Conservation (phyloP, 1,284 basidiomycete genomes). For the Pisolithus thermaeus region DNA sequence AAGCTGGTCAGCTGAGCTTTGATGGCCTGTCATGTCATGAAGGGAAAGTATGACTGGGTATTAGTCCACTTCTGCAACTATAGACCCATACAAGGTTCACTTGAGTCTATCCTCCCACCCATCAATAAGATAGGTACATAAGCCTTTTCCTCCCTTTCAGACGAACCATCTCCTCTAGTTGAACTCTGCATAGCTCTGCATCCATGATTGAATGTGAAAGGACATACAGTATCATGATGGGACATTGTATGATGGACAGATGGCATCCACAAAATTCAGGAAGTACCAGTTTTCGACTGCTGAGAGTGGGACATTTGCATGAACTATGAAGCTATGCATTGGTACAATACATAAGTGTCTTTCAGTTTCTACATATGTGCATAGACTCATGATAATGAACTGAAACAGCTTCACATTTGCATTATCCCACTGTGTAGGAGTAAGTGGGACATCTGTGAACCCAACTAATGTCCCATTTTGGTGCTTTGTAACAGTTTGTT, state of each 20-base stretch:
- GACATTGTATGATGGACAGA: constrained; percentile 3
- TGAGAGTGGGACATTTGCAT: constrained; percentile 2
- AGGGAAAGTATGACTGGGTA: constrained; percentile 4
- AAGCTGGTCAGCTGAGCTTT: constrained; percentile 4
- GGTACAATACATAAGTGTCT: neutral
- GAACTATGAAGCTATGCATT: neutral
- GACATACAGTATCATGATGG: constrained; percentile 1
- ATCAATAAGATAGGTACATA: constrained; percentile 5
- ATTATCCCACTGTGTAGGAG: neutral
- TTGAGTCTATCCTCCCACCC: constrained; percentile 11
- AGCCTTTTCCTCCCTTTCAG: constrained; percentile 13
- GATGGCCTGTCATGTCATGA: neutral
- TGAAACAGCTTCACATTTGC: constrained; percentile 20
- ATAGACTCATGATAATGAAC: neutral
- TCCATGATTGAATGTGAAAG: constrained; percentile 1
- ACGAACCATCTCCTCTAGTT: constrained; percentile 11
- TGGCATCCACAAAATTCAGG: neutral
- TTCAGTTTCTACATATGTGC: constrained; percentile 6
- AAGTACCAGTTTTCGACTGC: constrained; percentile 5
- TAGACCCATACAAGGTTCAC: constrained; percentile 7
- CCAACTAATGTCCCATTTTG: neutral
- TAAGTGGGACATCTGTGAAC: neutral
- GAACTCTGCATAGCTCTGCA: neutral
- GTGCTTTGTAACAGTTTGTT: neutral
- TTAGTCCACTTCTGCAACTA: constrained; percentile 3